phyloP scores from a whole-genome alignment of 2,329 filamentous ascomycete species.

The Penicillium concentricum region DNA sequence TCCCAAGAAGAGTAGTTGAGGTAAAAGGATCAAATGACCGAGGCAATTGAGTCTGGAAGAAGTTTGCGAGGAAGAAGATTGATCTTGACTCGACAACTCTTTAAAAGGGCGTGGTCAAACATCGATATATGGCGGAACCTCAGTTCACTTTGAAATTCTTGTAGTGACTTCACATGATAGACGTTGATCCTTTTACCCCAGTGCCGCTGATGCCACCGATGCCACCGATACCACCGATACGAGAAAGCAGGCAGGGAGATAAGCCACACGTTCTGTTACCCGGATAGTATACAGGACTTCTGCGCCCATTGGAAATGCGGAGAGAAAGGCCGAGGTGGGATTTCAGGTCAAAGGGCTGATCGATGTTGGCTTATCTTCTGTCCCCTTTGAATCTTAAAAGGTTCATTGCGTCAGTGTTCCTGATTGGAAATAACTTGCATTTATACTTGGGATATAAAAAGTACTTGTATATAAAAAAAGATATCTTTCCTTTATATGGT shows the following conservation, averaged over 20 bases:
- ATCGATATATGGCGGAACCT: background rate
- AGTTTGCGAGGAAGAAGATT: background rate
- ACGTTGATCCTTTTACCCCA: background rate
- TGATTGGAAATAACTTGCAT: background rate
- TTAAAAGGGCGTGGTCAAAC: background rate
- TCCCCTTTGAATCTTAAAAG: background rate
- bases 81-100: background rate
- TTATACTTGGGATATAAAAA: background rate
- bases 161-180: background rate
- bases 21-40: background rate
- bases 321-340: background rate
- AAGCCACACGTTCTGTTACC: background rate
- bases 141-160: background rate
- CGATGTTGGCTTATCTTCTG: background rate
- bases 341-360: background rate
- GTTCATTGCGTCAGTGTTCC: constrained; percentile 22
- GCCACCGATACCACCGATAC: background rate
- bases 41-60: background rate
- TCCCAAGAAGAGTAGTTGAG: background rate
- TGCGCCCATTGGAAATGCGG: background rate
- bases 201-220: background rate
- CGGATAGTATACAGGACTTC: background rate
- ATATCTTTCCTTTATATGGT: background rate
- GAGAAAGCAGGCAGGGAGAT: background rate
- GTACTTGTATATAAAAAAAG: background rate